Evolutionary conservation across 371 early-diverging fungal genomes (phyloP), one percentile per base, ranked within the genome.

Genomic region (Saksenaea oblongispora): DNA sequence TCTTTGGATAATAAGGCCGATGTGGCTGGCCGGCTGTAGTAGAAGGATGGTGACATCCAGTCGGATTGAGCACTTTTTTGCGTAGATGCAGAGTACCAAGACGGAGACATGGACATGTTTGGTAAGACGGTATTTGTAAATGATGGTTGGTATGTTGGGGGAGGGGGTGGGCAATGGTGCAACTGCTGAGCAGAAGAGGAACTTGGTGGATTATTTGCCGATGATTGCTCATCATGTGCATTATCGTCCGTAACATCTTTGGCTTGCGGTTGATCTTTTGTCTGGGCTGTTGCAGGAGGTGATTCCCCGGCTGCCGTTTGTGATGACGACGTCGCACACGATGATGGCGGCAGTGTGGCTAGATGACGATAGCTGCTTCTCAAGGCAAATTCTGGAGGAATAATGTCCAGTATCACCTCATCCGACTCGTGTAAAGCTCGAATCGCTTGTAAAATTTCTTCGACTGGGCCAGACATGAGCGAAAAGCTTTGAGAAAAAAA

Each of bases 11-110:
- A 53, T 44, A 78, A 56, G 0, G 72, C 74, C 10, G 80, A 75
- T 0, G 76, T 76, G 10, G 74, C 80, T 15, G 78, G 78, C 26
- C 80, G 70, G 58, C 78, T 78, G 35, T 80, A 80, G 47, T 77
- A 80, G 41, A 80, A 80, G 9, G 78, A 78, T 15, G 80, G 80
- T 2, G 80, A 80, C 80, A 80, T 80, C 80, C 80, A 80, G 44
- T 73, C 70, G 34, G 78, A 72, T 62, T 75, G 72, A 1, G 74
- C 70, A 54, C 76, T 80, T 51, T 80, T 80, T 68, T 78, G 78
- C 31, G 74, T 68, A 1, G 80, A 80, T 10, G 80, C 76, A 53
- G 80, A 75, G 47, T 80, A 80, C 80, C 80, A 80, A 8, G 80
- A 75, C 10, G 80, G 80, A 1, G 80, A 80, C 80, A 80, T 80